These are phyloP conservation scores for Phaeodactylum tricornutum DNA, from an alignment of 108 stramenopile species.

Conservation along the genomic window DNA sequence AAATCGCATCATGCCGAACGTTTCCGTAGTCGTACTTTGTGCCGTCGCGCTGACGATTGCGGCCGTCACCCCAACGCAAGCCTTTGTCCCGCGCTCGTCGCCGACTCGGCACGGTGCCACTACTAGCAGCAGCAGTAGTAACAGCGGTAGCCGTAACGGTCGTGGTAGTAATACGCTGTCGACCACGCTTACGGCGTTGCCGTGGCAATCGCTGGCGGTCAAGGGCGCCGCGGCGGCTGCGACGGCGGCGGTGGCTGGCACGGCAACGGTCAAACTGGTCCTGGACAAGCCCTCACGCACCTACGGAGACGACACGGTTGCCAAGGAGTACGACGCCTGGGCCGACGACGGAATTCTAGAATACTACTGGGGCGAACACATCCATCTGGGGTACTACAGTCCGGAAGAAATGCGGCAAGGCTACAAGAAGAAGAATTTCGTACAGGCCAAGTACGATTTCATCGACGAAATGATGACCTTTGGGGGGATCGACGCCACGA, in stretches of 20 bases:
- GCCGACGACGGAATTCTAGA: constrained; percentile 92
- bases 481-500: constrained; percentile 49
- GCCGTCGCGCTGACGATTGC: no score
- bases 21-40: no score
- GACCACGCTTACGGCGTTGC: no score
- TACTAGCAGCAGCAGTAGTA: no score
- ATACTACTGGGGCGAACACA: constrained; percentile 98
- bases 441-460: constrained; percentile 93
- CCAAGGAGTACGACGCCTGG: constrained; percentile 88
- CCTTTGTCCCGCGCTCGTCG: no score
- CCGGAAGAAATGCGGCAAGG: constrained; percentile 45
- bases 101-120: no score
- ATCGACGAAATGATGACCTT: constrained; percentile 97
- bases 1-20: no score
- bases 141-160: no score
- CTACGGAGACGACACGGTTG: constrained; percentile 43
- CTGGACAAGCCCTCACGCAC: constrained; percentile 74
- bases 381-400: constrained; percentile 92
- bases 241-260: constrained; percentile 47
- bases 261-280: constrained; percentile 46
- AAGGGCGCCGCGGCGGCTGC: constrained; percentile 32
- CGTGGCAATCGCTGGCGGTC: no score
- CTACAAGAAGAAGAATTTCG: constrained; percentile 84
- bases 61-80: no score
- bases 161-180: no score